These are phyloP conservation scores for Boletales sp. DNA, from an alignment of 768 basidiomycete genomes.

Conservation along the genomic window DNA sequence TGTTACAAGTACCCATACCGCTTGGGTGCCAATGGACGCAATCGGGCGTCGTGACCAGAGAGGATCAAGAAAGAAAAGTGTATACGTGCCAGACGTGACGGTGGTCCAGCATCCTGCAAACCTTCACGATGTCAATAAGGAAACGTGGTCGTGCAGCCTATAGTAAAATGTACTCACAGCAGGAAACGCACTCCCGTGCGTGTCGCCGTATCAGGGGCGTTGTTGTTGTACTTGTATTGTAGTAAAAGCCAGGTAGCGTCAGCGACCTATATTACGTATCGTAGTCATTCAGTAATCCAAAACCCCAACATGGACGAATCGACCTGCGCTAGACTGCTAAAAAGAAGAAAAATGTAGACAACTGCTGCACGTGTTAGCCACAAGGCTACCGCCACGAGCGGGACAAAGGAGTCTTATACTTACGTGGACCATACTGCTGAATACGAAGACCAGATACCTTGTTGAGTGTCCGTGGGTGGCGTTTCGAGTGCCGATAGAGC, in stretches of 20 bases:
- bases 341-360: constrained; percentile 49
- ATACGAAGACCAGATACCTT: constrained; percentile 45
- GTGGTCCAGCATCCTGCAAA: constrained; percentile 61
- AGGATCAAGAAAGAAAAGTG: constrained; percentile 60
- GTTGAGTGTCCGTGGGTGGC: constrained; percentile 46
- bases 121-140: constrained; percentile 30
- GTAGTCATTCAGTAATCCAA: constrained; percentile 1
- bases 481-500: constrained; percentile 44
- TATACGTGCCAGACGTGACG: constrained; percentile 47
- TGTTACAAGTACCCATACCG: constrained; percentile 54
- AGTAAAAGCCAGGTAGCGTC: constrained; percentile 56
- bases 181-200: constrained; percentile 44
- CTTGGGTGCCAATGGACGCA: constrained; percentile 56
- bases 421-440: constrained; percentile 53
- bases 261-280: constrained; percentile 38
- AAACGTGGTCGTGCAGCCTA: not conserved
- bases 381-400: constrained; percentile 4
- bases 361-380: constrained; percentile 32
- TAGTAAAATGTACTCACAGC: constrained; percentile 37
- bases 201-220: constrained; percentile 45
- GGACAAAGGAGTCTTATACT: constrained; percentile 14
- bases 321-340: constrained; percentile 48
- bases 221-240: constrained; percentile 51
- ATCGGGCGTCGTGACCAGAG: constrained; percentile 50
- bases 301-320: not conserved